Conservation (phyloP, 805 yeast species). For the Candida broadrunensis region DNA sequence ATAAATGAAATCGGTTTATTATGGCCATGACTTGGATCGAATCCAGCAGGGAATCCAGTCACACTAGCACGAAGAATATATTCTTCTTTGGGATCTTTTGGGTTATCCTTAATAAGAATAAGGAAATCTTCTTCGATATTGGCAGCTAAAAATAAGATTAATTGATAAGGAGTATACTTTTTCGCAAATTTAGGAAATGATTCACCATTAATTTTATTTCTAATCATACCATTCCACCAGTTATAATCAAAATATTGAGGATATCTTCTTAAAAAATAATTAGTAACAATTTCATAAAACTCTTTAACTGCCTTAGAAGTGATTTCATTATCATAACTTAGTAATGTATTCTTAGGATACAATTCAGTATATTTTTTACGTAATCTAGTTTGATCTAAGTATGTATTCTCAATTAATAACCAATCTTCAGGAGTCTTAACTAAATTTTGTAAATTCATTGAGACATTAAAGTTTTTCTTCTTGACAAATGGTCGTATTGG, state of each 20-base stretch:
- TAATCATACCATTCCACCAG: constrained; percentile 15
- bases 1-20: constrained; percentile 55
- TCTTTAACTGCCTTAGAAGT: constrained; percentile 42
- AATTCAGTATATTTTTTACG: constrained; percentile 31
- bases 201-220: constrained; percentile 42
- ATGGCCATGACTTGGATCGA: constrained; percentile 56
- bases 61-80: constrained; percentile 56
- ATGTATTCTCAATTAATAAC: constrained; percentile 62
- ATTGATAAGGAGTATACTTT: constrained; percentile 12
- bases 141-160: constrained; percentile 23
- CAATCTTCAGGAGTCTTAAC: constrained; percentile 46
- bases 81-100: constrained; percentile 44
- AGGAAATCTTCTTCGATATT: constrained; percentile 65
- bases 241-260: constrained; percentile 47
- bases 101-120: constrained; percentile 44
- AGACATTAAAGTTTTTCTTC: constrained; percentile 31
- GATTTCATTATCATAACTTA: constrained; percentile 16
- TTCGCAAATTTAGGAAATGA: constrained; percentile 26
- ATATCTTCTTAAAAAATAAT: constrained; percentile 44
- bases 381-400: constrained; percentile 41
- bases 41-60: constrained; percentile 70
- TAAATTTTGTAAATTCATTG: constrained; percentile 31
- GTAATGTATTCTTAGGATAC: constrained; percentile 28
- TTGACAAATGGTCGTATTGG: constrained; percentile 37
- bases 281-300: constrained; percentile 42